A percentile compares a stretch with the other conserved stretches of the same genome.
These are phyloP conservation scores for Verticillium zaregamsianum DNA, from an alignment of 2,329 filamentous ascomycete genomes.

Conservation along the genomic window DNA sequence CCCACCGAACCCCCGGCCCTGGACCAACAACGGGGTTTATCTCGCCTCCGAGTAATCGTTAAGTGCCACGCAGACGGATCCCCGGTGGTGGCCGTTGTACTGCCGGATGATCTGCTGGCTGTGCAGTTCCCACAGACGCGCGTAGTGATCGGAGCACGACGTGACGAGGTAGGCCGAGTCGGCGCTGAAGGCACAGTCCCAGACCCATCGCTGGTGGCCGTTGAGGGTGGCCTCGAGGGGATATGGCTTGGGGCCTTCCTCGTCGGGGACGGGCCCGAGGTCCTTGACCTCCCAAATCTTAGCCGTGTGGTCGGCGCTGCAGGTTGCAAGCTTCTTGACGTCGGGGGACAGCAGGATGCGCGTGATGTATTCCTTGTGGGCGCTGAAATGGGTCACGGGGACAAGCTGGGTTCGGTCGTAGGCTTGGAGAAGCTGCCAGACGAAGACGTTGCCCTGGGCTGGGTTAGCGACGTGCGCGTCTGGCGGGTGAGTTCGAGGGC, in stretches of 20 bases:
- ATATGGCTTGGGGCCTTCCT: slow-evolving; percentile 55
- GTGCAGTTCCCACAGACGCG: slow-evolving; percentile 81
- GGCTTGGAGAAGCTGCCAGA: slow-evolving; percentile 88
- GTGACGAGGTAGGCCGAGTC: slow-evolving; percentile 92
- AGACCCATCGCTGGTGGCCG: slow-evolving; percentile 93
- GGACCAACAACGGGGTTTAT: slow-evolving; percentile 11
- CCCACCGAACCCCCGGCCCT: not conserved
- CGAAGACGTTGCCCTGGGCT: slow-evolving; percentile 84
- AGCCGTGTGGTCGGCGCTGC: slow-evolving; percentile 87
- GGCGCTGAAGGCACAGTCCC: slow-evolving; percentile 94
- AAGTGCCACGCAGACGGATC: slow-evolving; percentile 85
- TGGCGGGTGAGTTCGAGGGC: not conserved
- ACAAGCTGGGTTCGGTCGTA: slow-evolving; percentile 79
- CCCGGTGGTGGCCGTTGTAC: slow-evolving; percentile 91
- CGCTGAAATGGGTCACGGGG: slow-evolving; percentile 83
- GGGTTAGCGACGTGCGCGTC: not conserved
- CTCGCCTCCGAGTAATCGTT: slow-evolving; percentile 74
- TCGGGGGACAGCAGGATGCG: slow-evolving; percentile 88
- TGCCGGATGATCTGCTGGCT: slow-evolving; percentile 89
- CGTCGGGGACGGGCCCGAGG: slow-evolving; percentile 41
- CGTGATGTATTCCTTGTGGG: slow-evolving; percentile 89
- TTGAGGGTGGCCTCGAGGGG: slow-evolving; percentile 82
- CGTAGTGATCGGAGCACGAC: slow-evolving; percentile 90
- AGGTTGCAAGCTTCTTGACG: slow-evolving; percentile 90
- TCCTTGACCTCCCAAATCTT: slow-evolving; percentile 93